Evolutionary conservation across 768 basidiomycete species (phyloP).

Genomic region (Pleurotus giganteus): DNA sequence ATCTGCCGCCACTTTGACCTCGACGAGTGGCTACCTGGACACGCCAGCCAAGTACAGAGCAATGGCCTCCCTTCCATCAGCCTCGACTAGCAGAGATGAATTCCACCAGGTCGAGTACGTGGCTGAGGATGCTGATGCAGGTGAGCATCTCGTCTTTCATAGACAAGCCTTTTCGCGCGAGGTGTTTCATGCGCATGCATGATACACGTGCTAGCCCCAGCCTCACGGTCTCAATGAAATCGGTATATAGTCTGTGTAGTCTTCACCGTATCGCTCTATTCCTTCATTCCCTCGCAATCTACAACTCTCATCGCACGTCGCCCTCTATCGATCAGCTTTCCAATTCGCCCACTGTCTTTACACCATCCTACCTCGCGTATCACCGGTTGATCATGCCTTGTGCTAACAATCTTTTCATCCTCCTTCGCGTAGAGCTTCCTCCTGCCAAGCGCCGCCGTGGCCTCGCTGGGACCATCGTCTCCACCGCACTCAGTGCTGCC

Average conservation of each 20-base stretch:
- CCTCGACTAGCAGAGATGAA: slow-evolving; percentile 33
- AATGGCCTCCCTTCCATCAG: slow-evolving; percentile 33
- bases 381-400: slow-evolving; percentile 18
- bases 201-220: slow-evolving; percentile 8
- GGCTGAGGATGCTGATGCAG: slow-evolving; percentile 20
- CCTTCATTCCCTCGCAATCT: slow-evolving; percentile 14
- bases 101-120: slow-evolving; percentile 26
- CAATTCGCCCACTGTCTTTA: slow-evolving; percentile 9
- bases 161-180: slow-evolving; percentile 4
- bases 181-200: slow-evolving; percentile 13
- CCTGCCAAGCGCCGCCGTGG: slow-evolving; percentile 79
- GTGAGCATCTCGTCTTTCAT: slow-evolving; percentile 19
- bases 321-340: slow-evolving; percentile 12
- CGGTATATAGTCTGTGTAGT: background rate
- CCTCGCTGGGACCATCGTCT: slow-evolving; percentile 79
- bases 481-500: slow-evolving; percentile 81
- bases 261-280: background rate
- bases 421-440: slow-evolving; percentile 65
- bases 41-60: slow-evolving; percentile 65
- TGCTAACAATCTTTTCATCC: slow-evolving; percentile 37
- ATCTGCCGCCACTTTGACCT: slow-evolving; percentile 49
- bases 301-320: slow-evolving; percentile 11
- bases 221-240: slow-evolving; percentile 12
- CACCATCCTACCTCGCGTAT: slow-evolving; percentile 18
- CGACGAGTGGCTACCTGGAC: slow-evolving; percentile 65